Percentiles rank a stretch among this genome's conserved stretches.
These are phyloP conservation scores for Bidens hawaiensis DNA, from an alignment of 140 eudicot genomes.

Conservation along the genomic window DNA sequence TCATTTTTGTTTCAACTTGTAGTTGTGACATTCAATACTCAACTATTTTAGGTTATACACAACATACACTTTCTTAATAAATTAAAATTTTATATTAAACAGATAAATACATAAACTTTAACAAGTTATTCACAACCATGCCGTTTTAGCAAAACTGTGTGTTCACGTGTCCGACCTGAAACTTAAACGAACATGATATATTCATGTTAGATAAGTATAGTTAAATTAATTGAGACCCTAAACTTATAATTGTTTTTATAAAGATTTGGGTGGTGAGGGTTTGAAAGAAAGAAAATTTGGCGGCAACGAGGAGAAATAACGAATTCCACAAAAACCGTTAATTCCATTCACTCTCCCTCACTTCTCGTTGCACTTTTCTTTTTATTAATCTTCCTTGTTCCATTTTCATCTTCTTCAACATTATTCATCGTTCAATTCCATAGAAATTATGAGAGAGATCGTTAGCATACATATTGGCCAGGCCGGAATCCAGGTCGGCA, in stretches of 20 bases:
- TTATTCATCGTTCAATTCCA: neutral
- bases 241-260: neutral
- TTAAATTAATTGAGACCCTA: too few relatives aligned
- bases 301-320: slow-evolving; percentile 29
- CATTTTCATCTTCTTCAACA: neutral
- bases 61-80: too few relatives aligned
- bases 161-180: too few relatives aligned
- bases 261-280: slow-evolving; percentile 14
- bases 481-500: slow-evolving; percentile 77
- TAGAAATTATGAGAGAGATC: slow-evolving; percentile 48
- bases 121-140: too few relatives aligned
- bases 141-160: too few relatives aligned
- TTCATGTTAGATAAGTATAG: too few relatives aligned
- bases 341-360: neutral
- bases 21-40: too few relatives aligned
- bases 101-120: too few relatives aligned
- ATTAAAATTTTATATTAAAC: too few relatives aligned
- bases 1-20: too few relatives aligned
- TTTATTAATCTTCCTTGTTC: neutral
- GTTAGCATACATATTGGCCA: slow-evolving; percentile 69
- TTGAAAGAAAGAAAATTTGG: slow-evolving; percentile 22
- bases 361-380: slow-evolving; percentile 6
- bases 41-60: too few relatives aligned
- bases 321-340: slow-evolving; percentile 23
- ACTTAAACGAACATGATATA: too few relatives aligned